A percentile compares a stretch with the other conserved stretches of the same genome.
Evolutionary conservation across 306 rosid genomes (phyloP).

Genomic region (Prunus campanulata): DNA sequence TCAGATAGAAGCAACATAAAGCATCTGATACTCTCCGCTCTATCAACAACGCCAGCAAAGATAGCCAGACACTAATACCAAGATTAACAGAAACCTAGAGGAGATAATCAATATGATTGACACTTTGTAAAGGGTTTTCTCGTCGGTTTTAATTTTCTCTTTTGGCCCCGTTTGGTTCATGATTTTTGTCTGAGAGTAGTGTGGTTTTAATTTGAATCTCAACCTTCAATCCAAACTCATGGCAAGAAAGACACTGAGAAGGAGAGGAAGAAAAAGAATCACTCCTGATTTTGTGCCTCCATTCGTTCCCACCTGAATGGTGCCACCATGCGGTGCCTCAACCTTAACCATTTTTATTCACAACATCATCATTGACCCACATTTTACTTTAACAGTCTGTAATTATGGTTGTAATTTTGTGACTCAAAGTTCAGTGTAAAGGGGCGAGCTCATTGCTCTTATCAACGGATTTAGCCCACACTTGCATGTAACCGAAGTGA

Average conservation of each 20-base stretch:
- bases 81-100: too few species aligned
- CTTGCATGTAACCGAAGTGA: too few species aligned
- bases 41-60: slow-evolving; percentile 26
- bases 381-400: too few species aligned
- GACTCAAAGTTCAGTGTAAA: too few species aligned
- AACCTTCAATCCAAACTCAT: too few species aligned
- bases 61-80: not conserved
- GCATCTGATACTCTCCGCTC: not conserved
- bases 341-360: slow-evolving; percentile 23
- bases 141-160: not conserved
- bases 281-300: slow-evolving; percentile 67
- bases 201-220: not conserved
- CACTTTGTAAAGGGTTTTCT: not conserved
- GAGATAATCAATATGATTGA: too few species aligned
- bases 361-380: not conserved
- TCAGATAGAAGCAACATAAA: not conserved
- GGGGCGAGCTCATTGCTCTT: too few species aligned
- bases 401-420: too few species aligned
- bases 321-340: slow-evolving; percentile 52
- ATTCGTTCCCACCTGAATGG: slow-evolving; percentile 62
- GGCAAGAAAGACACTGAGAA: slow-evolving; percentile 2
- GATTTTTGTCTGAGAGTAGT: not conserved
- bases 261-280: not conserved
- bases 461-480: too few species aligned
- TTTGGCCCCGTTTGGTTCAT: not conserved